Conservation (phyloP, 352 stramenopile species). For the Elongisporangium undulatum region DNA sequence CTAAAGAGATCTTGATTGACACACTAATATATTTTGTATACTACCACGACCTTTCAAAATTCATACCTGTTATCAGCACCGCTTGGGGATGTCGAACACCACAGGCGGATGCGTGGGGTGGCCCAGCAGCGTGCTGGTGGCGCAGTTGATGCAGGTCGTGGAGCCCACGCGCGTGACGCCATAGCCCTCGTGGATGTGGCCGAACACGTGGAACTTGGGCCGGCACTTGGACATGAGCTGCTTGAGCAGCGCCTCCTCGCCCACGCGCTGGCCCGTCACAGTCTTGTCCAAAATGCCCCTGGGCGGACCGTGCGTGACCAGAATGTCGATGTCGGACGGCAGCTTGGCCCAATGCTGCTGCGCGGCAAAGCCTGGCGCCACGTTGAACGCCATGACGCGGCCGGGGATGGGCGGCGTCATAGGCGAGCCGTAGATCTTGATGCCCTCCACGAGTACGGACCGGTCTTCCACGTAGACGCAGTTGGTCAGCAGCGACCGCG, state of each 20-base stretch:
- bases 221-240: conserved; percentile 76
- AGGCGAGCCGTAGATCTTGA: conserved; percentile 77
- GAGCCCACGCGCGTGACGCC: conserved; percentile 66
- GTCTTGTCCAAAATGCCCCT: conserved; percentile 82
- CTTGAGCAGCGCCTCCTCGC: conserved; percentile 77
- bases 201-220: conserved; percentile 88
- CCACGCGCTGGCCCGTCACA: conserved; percentile 53
- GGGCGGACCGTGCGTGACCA: conserved; percentile 89
- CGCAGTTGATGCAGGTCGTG: conserved; percentile 89
- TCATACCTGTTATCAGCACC: conserved; percentile 24
- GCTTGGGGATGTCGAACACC: conserved; percentile 70
- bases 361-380: conserved; percentile 50
- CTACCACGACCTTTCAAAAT: background rate
- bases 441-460: conserved; percentile 55
- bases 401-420: conserved; percentile 72
- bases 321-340: conserved; percentile 73
- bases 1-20: background rate
- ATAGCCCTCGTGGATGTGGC: conserved; percentile 91
- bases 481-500: conserved; percentile 55
- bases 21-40: background rate
- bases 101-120: conserved; percentile 58
- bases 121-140: conserved; percentile 64
- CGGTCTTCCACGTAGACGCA: conserved; percentile 77
- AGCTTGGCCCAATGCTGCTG: conserved; percentile 73
- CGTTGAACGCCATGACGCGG: conserved; percentile 68